Base-by-base conservation (phyloP, 768 basidiomycete genomes). In the Mycena filopes region DNA sequence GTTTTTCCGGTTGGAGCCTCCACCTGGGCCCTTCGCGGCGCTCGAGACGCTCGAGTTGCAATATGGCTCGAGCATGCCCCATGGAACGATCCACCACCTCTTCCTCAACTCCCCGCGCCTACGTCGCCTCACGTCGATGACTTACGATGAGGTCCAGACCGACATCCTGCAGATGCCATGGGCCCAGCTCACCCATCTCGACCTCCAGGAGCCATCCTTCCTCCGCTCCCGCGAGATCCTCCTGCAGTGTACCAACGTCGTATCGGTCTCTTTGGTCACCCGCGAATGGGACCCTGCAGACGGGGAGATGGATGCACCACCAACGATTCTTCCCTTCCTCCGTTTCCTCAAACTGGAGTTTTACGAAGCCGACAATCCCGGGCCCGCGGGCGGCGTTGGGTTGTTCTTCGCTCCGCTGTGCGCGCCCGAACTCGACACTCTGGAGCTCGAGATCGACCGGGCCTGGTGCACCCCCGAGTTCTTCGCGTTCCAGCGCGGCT, bases 151-250 rank as follows among this genome's bases (percentile, higher is more conserved):
- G 16, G 25, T 47, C 9, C 48, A 20, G 9, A 18, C n/a, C 4
- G 12, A 49, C 13, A 13, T 49, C 16, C 40, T n/a, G 10, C 29
- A 20, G 29, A 51, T 55, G 21, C 65, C 57, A 5, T 66, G 58
- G 53, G 26, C 53, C 20, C 65, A 66, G 25, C 43, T 66, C 28
- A 58, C 50, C 8, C 25, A 23, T 10, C 28, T 60, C 20, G 21
- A 29, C 20, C 23, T 60, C 12, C 16, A 20, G 6, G 11, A 42
- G 20, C 23, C 10, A 12, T 7, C 15, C 12, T 43, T 36, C 28
- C 9, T 7, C 15, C 15, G 10, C 18, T 60, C 48, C 57, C 41
- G 49, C 4, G 15, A 12, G 9, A 53, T 59, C 25, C n/a, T 59
- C 6, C 9, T 18, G 29, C 56, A 59, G 16, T 59, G 63, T 18